These are phyloP conservation scores for Neohortaea acidophila DNA, from an alignment of 495 filamentous ascomycete species.

Conservation along the genomic window DNA sequence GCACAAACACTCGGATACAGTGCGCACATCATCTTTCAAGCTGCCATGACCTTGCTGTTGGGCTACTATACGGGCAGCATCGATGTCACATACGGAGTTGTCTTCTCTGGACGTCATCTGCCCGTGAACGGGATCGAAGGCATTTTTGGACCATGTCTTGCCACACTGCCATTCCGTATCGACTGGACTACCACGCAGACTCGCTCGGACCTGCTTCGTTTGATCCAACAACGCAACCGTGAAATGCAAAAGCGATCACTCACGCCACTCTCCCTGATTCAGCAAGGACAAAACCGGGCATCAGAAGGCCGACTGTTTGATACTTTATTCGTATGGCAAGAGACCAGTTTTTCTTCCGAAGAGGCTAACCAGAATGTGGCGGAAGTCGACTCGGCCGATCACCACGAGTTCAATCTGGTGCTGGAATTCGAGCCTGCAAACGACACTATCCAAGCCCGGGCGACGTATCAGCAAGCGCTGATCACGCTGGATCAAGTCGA, in stretches of 20 bases:
- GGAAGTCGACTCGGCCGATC: conserved; percentile 42
- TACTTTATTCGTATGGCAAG: conserved; percentile 62
- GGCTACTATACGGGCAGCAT: conserved; percentile 41
- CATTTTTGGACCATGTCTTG: conserved; percentile 57
- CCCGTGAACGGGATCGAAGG: conserved; percentile 50
- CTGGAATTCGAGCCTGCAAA: conserved; percentile 52
- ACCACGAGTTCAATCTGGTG: conserved; percentile 56
- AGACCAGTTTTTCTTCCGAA: conserved; percentile 37
- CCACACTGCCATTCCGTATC: conserved; percentile 51
- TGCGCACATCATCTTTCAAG: conserved; percentile 55
- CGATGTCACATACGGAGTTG: conserved; percentile 60
- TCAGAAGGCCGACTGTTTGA: conserved; percentile 44
- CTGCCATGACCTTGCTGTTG: conserved; percentile 51
- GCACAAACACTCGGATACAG: conserved; percentile 19
- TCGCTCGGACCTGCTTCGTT: conserved; percentile 41
- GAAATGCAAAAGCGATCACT: conserved; percentile 42
- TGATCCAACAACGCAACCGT: conserved; percentile 44
- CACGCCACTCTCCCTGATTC: conserved; percentile 52
- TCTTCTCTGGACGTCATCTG: conserved; percentile 59
- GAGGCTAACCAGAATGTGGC: conserved; percentile 24
- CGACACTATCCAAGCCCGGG: conserved; percentile 7
- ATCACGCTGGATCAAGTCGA: conserved; percentile 36
- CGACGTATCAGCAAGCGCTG: conserved; percentile 37
- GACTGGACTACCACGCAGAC: conserved; percentile 32
- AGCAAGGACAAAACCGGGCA: conserved; percentile 35